A percentile compares a stretch with the other conserved stretches of the same genome.
Conservation (phyloP, 2,329 filamentous ascomycete species). For the Monosporascus sp. region DNA sequence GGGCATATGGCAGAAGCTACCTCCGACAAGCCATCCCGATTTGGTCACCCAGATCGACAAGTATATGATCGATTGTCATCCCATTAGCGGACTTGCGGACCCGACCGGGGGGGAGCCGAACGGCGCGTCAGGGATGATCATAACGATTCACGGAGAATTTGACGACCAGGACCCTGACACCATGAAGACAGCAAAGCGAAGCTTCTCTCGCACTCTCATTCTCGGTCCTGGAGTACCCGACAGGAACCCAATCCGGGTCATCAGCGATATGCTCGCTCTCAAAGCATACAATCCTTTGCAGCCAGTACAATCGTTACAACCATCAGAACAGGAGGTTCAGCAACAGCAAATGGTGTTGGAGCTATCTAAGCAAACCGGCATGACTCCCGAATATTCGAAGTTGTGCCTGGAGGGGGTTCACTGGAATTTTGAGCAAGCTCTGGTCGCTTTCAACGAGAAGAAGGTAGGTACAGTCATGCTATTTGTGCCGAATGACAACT, state of each 20-base stretch:
- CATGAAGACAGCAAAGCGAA: constrained; percentile 58
- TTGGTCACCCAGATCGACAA: constrained; percentile 62
- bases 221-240: constrained; percentile 68
- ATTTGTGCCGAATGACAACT: not conserved
- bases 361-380: constrained; percentile 70
- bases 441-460: constrained; percentile 69
- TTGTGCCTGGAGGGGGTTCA: constrained; percentile 74
- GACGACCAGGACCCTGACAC: constrained; percentile 62
- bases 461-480: constrained; percentile 45
- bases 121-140: constrained; percentile 72
- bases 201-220: constrained; percentile 77
- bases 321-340: constrained; percentile 36
- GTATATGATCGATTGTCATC: constrained; percentile 79
- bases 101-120: constrained; percentile 55
- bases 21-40: constrained; percentile 68
- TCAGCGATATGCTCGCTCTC: constrained; percentile 73
- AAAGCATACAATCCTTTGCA: constrained; percentile 54
- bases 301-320: constrained; percentile 19
- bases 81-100: constrained; percentile 66
- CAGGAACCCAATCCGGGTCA: constrained; percentile 62
- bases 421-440: constrained; percentile 75
- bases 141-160: constrained; percentile 79
- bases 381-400: constrained; percentile 73
- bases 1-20: constrained; percentile 64
- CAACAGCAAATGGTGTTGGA: constrained; percentile 69